A percentile compares a stretch with the other conserved stretches of the same genome.
Evolutionary conservation across 2,329 filamentous ascomycete genomes (phyloP).

Genomic region (Trichoderma arundinaceum): DNA sequence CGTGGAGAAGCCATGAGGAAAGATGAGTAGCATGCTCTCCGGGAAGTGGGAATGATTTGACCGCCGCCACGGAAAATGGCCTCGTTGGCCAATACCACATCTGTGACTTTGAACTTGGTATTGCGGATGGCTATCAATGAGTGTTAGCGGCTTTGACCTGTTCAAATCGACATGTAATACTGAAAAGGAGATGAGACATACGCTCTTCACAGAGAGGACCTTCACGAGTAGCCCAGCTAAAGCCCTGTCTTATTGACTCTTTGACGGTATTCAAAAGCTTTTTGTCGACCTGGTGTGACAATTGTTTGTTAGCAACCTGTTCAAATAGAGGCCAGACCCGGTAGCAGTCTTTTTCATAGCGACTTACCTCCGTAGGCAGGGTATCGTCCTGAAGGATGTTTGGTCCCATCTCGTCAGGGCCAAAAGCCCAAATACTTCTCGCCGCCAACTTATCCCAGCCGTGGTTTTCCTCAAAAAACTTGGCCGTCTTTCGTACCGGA

Average conservation of each 20-base stretch:
- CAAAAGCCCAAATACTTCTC: slow-evolving; percentile 97
- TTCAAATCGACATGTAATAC: too few species aligned
- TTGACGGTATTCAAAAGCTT: slow-evolving; percentile 85
- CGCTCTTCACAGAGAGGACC: slow-evolving; percentile 97
- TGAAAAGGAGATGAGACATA: slow-evolving; percentile 57
- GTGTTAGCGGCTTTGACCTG: slow-evolving; percentile 38
- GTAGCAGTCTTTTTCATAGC: slow-evolving; percentile 31
- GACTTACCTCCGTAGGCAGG: slow-evolving; percentile 77
- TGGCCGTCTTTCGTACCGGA: slow-evolving; percentile 88
- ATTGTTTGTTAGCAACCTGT: slow-evolving; percentile 21
- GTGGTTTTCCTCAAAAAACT: slow-evolving; percentile 96
- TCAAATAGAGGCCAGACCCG: not conserved
- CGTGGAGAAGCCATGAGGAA: slow-evolving; percentile 97
- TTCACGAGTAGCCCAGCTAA: slow-evolving; percentile 95
- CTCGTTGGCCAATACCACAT: slow-evolving; percentile 83
- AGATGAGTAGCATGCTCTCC: slow-evolving; percentile 90
- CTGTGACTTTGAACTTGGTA: slow-evolving; percentile 95
- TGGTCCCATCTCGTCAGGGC: slow-evolving; percentile 89
- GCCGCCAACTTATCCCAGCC: slow-evolving; percentile 95
- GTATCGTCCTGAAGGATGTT: slow-evolving; percentile 98
- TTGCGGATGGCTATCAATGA: slow-evolving; percentile 81
- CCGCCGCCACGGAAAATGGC: slow-evolving; percentile 94
- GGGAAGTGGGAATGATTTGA: slow-evolving; percentile 94
- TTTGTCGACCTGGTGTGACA: slow-evolving; percentile 73
- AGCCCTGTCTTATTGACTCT: slow-evolving; percentile 93